phyloP scores from a whole-genome alignment of 1,284 basidiomycete genomes.

The Neolentinus lepideus region DNA sequence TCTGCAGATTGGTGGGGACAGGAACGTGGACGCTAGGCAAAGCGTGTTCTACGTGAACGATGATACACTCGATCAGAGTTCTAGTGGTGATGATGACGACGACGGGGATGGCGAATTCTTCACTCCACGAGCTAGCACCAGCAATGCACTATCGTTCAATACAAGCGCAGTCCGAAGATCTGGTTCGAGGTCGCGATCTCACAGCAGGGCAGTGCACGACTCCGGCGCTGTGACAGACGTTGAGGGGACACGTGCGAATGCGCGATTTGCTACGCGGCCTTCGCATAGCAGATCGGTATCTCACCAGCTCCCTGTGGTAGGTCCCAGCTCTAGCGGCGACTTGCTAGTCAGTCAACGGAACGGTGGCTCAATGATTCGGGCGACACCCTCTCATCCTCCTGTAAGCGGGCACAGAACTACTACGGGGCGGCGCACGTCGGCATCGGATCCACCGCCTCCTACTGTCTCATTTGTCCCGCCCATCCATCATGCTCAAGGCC shows the following conservation, averaged over 20 bases:
- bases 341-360: background rate
- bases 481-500: background rate
- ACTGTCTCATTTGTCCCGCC: background rate
- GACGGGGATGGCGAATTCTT: background rate
- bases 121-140: background rate
- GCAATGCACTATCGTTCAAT: background rate
- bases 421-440: background rate
- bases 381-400: background rate
- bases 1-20: background rate
- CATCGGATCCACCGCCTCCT: background rate
- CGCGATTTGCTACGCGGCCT: background rate
- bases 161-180: background rate
- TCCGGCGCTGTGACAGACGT: background rate
- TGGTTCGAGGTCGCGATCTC: background rate
- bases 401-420: background rate
- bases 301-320: background rate
- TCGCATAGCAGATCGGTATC: background rate
- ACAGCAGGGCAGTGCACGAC: background rate
- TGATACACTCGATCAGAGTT: background rate
- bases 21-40: background rate
- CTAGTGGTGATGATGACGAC: background rate
- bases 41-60: no score
- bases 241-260: background rate
- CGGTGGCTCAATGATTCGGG: background rate
- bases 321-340: background rate